Evolutionary conservation across 768 basidiomycete genomes (phyloP).

Genomic region (Infundibulicybe gibba): DNA sequence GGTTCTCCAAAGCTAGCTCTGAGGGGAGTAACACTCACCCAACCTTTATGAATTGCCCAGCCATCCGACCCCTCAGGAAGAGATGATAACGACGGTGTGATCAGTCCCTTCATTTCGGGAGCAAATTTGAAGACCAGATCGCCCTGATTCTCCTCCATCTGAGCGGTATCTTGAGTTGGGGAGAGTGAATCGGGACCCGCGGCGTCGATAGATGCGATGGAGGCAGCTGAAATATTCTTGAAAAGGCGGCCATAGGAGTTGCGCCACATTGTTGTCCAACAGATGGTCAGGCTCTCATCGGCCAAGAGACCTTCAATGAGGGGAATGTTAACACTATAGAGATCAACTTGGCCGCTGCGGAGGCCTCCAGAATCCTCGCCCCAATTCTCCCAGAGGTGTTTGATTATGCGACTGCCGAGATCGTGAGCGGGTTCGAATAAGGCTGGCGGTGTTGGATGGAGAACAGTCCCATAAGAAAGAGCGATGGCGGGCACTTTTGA

Average conservation of each 20-base stretch:
- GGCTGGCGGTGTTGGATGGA: constrained; percentile 57
- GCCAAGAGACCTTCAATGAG: constrained; percentile 63
- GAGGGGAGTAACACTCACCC: constrained; percentile 75
- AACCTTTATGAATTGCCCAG: constrained; percentile 72
- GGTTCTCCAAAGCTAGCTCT: constrained; percentile 75
- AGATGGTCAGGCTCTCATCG: constrained; percentile 59
- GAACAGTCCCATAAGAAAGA: constrained; percentile 81
- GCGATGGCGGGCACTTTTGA: constrained; percentile 77
- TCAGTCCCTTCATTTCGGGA: constrained; percentile 63
- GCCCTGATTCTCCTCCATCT: constrained; percentile 14
- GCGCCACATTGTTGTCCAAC: constrained; percentile 84
- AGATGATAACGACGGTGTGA: constrained; percentile 51
- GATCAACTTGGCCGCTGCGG: constrained; percentile 64
- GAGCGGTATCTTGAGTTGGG: constrained; percentile 8
- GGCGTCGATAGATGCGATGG: constrained; percentile 21
- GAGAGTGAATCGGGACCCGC: constrained; percentile 41
- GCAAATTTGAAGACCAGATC: constrained; percentile 70
- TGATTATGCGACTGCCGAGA: constrained; percentile 63
- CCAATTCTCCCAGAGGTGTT: constrained; percentile 82
- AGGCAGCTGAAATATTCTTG: constrained; percentile 36
- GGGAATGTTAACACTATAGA: constrained; percentile 88
- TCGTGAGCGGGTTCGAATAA: constrained; percentile 71
- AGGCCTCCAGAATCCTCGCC: constrained; percentile 61
- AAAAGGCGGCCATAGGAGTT: constrained; percentile 84
- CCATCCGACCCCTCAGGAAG: constrained; percentile 81